phyloP scores from a whole-genome alignment of 2,329 filamentous ascomycete species.

The Sordariomycetes sp. region DNA sequence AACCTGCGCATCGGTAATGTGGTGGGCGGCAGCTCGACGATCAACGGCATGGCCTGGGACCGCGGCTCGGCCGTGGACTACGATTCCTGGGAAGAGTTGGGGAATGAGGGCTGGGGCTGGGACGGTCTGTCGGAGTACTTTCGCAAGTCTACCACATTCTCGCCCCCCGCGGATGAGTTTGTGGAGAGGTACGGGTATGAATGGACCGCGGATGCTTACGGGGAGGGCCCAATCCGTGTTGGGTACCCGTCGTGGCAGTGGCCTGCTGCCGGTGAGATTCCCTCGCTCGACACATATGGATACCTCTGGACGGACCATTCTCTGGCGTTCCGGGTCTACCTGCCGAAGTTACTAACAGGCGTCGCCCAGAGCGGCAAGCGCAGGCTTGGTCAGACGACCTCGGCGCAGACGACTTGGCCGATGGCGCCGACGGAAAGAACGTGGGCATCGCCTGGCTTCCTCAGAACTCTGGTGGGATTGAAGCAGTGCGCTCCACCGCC shows the following conservation, averaged over 20 bases:
- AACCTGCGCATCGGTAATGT: constrained; percentile 12
- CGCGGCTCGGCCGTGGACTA: constrained; percentile 14
- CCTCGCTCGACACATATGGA: background rate
- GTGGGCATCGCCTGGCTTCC: constrained; percentile 15
- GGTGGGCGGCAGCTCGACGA: constrained; percentile 15
- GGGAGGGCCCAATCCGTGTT: background rate
- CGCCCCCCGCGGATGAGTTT: background rate
- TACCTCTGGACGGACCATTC: background rate
- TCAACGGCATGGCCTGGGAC: constrained; percentile 17
- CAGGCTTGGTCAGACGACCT: constrained; percentile 9
- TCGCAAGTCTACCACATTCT: constrained; percentile 10
- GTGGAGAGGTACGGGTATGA: background rate
- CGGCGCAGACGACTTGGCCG: constrained; percentile 31
- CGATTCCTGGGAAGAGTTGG: constrained; percentile 21
- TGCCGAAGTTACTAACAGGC: background rate
- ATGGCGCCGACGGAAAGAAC: constrained; percentile 10
- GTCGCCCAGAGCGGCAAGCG: constrained; percentile 6
- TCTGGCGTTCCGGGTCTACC: background rate
- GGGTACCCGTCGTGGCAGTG: constrained; percentile 1
- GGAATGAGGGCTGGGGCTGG: constrained; percentile 23
- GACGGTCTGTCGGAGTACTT: constrained; percentile 13
- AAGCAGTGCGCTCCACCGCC: constrained; percentile 15
- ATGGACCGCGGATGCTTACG: background rate
- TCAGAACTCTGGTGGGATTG: constrained; percentile 15
- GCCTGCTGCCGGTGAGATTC: background rate